Conservation (phyloP, 2,329 filamentous ascomycete species). For the Chaetomium globosum region DNA sequence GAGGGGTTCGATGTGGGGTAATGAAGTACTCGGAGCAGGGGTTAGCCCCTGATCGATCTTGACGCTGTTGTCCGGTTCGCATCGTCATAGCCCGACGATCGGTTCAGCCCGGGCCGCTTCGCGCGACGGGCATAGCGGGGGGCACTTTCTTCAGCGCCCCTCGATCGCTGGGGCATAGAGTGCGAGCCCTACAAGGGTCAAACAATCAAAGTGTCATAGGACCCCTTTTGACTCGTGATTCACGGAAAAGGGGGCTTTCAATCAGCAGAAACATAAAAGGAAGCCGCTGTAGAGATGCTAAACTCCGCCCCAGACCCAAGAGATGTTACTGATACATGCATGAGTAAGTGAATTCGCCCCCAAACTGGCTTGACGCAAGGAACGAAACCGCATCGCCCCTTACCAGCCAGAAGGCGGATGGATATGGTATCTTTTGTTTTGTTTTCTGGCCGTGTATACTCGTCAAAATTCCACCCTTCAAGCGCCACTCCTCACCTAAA, state of each 20-base stretch:
- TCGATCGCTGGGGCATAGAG: background rate
- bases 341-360: slow-evolving; percentile 15
- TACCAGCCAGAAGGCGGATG: slow-evolving; percentile 3
- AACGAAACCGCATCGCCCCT: background rate
- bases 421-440: slow-evolving; percentile 23
- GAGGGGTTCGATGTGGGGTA: slow-evolving; percentile 14
- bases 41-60: slow-evolving; percentile 17
- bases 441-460: slow-evolving; percentile 27
- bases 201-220: background rate
- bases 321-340: slow-evolving; percentile 27
- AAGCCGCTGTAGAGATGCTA: slow-evolving; percentile 10
- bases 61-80: background rate
- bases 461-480: slow-evolving; percentile 18
- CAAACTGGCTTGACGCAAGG: background rate
- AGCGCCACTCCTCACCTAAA: background rate
- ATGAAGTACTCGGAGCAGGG: slow-evolving; percentile 9
- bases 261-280: background rate
- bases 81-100: slow-evolving; percentile 26
- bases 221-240: background rate
- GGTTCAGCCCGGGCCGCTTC: slow-evolving; percentile 18
- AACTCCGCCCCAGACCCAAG: slow-evolving; percentile 14
- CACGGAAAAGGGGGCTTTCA: background rate
- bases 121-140: background rate
- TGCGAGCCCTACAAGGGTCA: background rate
- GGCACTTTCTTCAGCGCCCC: background rate